phyloP scores from a whole-genome alignment of 1,139 yeast genomes.

The Yamadazyma oceani region DNA sequence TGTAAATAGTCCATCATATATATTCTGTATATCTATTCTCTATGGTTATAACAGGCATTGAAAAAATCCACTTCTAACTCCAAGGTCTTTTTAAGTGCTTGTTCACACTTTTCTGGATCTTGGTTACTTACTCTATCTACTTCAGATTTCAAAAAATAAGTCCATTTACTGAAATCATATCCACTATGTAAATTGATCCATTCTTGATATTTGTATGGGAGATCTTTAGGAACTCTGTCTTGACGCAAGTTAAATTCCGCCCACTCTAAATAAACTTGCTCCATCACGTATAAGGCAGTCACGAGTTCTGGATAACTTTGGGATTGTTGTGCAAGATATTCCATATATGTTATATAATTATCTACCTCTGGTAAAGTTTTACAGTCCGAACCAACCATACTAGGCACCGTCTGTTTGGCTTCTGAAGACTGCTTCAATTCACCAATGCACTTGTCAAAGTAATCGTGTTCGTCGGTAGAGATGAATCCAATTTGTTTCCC shows the following conservation, averaged over 20 bases:
- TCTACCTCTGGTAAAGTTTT: conserved; percentile 32
- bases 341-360: conserved; percentile 37
- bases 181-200: conserved; percentile 57
- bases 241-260: conserved; percentile 32
- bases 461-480: conserved; percentile 48
- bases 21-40: conserved; percentile 15
- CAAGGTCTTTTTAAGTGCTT: conserved; percentile 33
- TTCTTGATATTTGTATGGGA: conserved; percentile 47
- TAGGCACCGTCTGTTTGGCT: conserved; percentile 20
- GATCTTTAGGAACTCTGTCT: conserved; percentile 22
- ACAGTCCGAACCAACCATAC: conserved; percentile 18
- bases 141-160: conserved; percentile 41
- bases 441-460: conserved; percentile 37
- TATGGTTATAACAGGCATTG: conserved; percentile 42
- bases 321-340: conserved; percentile 26
- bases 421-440: conserved; percentile 23
- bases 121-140: conserved; percentile 36
- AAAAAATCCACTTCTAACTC: conserved; percentile 46
- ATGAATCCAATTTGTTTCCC: conserved; percentile 55
- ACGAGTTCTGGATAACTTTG: conserved; percentile 43
- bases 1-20: conserved; percentile 6
- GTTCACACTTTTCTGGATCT: conserved; percentile 24
- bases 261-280: conserved; percentile 53
- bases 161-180: conserved; percentile 46
- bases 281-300: conserved; percentile 49